Evolutionary conservation across 169 alveolate genomes (phyloP).

Genomic region (Plasmodium fragile): DNA sequence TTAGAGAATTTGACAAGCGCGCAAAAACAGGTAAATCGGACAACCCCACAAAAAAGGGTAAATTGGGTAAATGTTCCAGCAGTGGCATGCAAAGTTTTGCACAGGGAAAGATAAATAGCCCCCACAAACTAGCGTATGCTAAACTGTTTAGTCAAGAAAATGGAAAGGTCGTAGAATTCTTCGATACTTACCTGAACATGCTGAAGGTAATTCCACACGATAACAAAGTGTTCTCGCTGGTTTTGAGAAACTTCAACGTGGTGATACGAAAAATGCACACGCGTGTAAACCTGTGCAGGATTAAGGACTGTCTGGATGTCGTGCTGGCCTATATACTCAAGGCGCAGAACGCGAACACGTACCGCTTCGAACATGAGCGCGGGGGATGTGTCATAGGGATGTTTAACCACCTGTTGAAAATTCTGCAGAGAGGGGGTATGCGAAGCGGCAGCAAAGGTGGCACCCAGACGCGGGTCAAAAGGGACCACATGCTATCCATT

Average conservation of each 20-base stretch:
- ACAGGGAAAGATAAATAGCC: background rate
- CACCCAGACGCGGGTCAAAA: background rate
- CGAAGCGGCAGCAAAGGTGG: background rate
- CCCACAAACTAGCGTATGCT: background rate
- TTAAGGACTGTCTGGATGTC: conserved; percentile 40
- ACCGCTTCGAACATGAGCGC: background rate
- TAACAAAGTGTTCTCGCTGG: conserved; percentile 7
- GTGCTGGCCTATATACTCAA: conserved; percentile 60
- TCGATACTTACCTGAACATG: conserved; percentile 29
- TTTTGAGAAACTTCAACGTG: conserved; percentile 50
- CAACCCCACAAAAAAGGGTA: background rate
- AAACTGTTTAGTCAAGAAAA: background rate
- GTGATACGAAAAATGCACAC: conserved; percentile 1
- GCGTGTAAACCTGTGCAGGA: background rate
- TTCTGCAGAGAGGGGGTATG: background rate
- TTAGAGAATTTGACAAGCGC: background rate
- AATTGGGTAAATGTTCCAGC: background rate
- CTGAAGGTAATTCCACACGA: conserved; percentile 40
- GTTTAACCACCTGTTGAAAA: conserved; percentile 8
- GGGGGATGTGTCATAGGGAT: conserved; percentile 33
- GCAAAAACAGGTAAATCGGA: background rate
- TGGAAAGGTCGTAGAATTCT: conserved; percentile 5
- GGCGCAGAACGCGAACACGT: conserved; percentile 3
- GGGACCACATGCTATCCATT: background rate
- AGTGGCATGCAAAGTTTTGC: background rate